Conservation (phyloP, 495 filamentous ascomycete genomes). For the Penicillium malachiteum region DNA sequence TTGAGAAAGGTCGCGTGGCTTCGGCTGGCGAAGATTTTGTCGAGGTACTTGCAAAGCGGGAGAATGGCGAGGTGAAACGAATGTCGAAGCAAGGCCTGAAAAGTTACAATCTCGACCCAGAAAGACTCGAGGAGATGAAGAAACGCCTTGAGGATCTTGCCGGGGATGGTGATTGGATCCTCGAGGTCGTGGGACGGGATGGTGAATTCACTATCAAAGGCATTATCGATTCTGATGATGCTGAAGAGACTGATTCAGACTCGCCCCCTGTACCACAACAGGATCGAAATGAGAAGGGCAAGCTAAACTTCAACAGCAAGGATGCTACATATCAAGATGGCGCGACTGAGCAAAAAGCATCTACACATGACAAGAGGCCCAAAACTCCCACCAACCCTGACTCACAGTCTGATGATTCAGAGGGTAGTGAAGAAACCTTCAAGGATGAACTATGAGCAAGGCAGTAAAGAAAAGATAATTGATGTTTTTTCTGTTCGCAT, state of each 20-base stretch:
- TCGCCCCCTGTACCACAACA: conserved; percentile 29
- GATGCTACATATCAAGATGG: conserved; percentile 7
- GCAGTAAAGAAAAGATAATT: not conserved
- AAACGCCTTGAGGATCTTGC: conserved; percentile 49
- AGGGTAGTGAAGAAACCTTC: conserved; percentile 52
- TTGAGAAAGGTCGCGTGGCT: conserved; percentile 52
- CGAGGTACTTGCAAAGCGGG: conserved; percentile 54
- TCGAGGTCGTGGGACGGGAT: conserved; percentile 47
- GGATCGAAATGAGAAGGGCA: conserved; percentile 18
- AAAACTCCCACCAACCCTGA: conserved; percentile 7
- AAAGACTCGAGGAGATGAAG: conserved; percentile 63
- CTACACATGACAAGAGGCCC: conserved; percentile 15
- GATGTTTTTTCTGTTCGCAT: not conserved
- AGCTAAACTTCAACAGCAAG: not conserved
- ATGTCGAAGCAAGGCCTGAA: conserved; percentile 62
- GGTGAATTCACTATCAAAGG: conserved; percentile 51
- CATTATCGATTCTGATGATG: conserved; percentile 31
- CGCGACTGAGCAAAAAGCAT: conserved; percentile 4
- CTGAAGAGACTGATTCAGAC: conserved; percentile 21
- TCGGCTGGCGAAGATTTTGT: conserved; percentile 41
- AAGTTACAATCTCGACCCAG: conserved; percentile 66
- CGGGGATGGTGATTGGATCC: conserved; percentile 45
- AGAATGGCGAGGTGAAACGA: conserved; percentile 54
- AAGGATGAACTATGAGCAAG: conserved; percentile 54
- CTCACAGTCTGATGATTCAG: conserved; percentile 21